These are phyloP conservation scores for Coprinopsis strossmayeri DNA, from an alignment of 768 basidiomycete species.

Conservation along the genomic window DNA sequence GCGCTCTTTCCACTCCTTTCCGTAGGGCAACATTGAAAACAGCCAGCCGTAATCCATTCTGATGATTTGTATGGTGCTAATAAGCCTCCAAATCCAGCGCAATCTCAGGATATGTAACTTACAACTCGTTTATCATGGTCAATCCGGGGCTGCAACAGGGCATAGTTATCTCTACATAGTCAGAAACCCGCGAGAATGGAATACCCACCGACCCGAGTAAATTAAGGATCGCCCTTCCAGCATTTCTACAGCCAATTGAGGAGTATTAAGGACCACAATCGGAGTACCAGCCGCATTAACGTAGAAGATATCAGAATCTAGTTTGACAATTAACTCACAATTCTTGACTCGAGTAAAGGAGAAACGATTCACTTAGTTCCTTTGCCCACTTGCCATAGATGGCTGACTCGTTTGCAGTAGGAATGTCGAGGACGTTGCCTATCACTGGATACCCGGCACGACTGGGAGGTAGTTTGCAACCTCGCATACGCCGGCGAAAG, in stretches of 20 bases:
- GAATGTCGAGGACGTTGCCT: slow-evolving; percentile 8
- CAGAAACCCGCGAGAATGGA: too few species aligned
- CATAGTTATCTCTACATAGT: too few species aligned
- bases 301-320: slow-evolving; percentile 21
- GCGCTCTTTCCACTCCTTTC: slow-evolving; percentile 7
- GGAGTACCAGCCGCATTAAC: slow-evolving; percentile 15
- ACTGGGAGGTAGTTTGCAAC: neutral
- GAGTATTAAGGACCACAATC: slow-evolving; percentile 17
- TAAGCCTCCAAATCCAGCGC: neutral
- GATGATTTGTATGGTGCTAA: too few species aligned
- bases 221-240: slow-evolving; percentile 17
- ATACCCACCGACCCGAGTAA: slow-evolving; percentile 17
- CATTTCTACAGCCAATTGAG: slow-evolving; percentile 15
- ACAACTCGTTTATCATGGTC: slow-evolving; percentile 11
- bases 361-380: slow-evolving; percentile 2
- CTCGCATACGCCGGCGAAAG: neutral
- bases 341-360: too few species aligned
- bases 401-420: neutral
- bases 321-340: too few species aligned
- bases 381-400: slow-evolving; percentile 1
- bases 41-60: slow-evolving; percentile 13
- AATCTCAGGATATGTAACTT: neutral
- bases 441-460: slow-evolving; percentile 6
- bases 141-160: slow-evolving; percentile 15
- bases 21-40: slow-evolving; percentile 5